Evolutionary conservation across 2,329 filamentous ascomycete genomes (phyloP).

Genomic region (Cercospora janseana): DNA sequence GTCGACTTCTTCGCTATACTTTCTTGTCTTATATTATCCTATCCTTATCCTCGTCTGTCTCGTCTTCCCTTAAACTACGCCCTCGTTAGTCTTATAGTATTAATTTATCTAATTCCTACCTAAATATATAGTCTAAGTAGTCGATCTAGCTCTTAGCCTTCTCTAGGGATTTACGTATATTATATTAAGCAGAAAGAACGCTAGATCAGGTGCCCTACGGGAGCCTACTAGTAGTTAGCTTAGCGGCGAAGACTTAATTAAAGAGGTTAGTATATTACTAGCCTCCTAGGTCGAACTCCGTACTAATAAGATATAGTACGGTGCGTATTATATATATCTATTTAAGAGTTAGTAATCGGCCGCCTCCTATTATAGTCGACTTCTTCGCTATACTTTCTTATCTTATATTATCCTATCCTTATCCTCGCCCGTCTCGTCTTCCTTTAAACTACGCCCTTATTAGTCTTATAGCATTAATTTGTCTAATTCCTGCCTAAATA

Average conservation of each 20-base stretch:
- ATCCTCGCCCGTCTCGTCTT: not conserved
- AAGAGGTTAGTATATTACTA: not conserved
- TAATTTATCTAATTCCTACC: not conserved
- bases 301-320: not conserved
- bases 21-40: not conserved
- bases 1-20: too few relatives aligned
- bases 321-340: not conserved
- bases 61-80: not conserved
- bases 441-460: too few relatives aligned
- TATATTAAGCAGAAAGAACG: not conserved
- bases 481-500: too few relatives aligned
- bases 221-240: not conserved
- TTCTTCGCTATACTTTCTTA: too few relatives aligned
- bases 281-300: not conserved
- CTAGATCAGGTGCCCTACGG: not conserved
- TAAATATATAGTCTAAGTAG: too few relatives aligned
- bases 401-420: not conserved
- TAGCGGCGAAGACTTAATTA: not conserved
- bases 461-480: not conserved
- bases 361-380: not conserved
- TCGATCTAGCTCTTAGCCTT: too few relatives aligned
- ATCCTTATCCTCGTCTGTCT: not conserved
- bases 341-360: not conserved
- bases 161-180: not conserved
- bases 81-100: not conserved